Base-by-base conservation (phyloP, 148 eudicot species). In the Rhododendron vialii region DNA sequence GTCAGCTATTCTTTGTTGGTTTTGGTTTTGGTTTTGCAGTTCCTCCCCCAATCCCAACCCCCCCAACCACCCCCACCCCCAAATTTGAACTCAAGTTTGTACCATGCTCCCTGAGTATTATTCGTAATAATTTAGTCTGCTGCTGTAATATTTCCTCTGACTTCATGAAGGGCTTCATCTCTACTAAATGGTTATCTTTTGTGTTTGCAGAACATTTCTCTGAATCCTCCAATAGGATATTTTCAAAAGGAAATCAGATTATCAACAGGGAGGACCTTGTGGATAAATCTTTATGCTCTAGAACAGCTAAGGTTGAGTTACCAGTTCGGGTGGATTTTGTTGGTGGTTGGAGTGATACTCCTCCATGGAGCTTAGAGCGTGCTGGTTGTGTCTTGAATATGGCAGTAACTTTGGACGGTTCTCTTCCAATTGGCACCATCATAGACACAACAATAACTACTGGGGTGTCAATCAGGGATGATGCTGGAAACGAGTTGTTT, bases 281-380 rank as follows among this genome's bases (percentile, higher is more conserved):
- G 26, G 91, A 89, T 67, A 82, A 91, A 86, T 82, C 87, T 85
- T 87, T 83, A 43, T 61, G 53, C 85, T 81, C 86, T 74, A 91
- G 84, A 89, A 90, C 71, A 26, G 99, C 92, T 38, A 95, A 91
- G 84, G 98, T 97, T 85, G 98, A 97, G 86, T 89, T 97, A 89
- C 99, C 98, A 48, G 99, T 94, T 74, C 96, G 99, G 20, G 95
- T 97, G 65, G 99, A 97, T 89, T 95, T 97, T 89, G 98, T 93
- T 85, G 99, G 99, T 81, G 99, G 99, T 78, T 97, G 99, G 99
- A 97, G 99, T 85, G 99, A 97, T 92, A 97, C 99, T 74, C 99
- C 99, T 75, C 99, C 98, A 48, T 97, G 99, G 99, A 97, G 99
- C 87, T 91, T 97, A 87, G 99, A 97, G 89, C 98, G 98, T 75